Conservation (phyloP, 2,329 filamentous ascomycete species). For the Claviceps monticola region DNA sequence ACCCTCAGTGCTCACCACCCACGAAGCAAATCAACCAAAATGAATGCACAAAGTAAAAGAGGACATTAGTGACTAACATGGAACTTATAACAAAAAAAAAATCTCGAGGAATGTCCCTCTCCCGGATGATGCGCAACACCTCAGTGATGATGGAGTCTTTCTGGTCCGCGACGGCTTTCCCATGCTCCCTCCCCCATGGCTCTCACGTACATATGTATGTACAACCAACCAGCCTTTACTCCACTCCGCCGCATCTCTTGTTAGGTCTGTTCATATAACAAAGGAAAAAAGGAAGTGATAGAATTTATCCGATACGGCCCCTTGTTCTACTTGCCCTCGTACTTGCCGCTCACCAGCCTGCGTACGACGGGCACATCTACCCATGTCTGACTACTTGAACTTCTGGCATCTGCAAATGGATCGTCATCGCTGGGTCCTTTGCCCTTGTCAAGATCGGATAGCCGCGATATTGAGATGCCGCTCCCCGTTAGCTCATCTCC, state of each 20-base stretch:
- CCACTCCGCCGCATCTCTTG: neutral
- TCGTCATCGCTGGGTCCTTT: slow-evolving; percentile 40
- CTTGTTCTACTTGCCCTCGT: slow-evolving; percentile 36
- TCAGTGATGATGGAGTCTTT: neutral
- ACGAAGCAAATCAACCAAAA: too few relatives aligned
- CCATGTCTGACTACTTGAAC: slow-evolving; percentile 36
- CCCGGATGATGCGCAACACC: neutral
- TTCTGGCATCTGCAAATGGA: slow-evolving; percentile 49
- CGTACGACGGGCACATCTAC: slow-evolving; percentile 48
- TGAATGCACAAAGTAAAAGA: too few relatives aligned
- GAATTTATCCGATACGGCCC: neutral
- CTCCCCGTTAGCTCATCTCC: slow-evolving; percentile 35
- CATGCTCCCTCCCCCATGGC: neutral
- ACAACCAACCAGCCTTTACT: neutral
- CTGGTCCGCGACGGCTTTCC: neutral
- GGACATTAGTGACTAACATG: too few relatives aligned
- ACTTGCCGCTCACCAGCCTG: slow-evolving; percentile 64
- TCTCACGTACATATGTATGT: neutral
- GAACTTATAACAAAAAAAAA: neutral
- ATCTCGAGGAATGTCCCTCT: neutral
- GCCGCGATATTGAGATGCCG: slow-evolving; percentile 50
- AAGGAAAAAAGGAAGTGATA: neutral
- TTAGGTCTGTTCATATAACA: neutral
- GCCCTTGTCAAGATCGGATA: slow-evolving; percentile 37
- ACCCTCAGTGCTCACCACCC: too few relatives aligned